A percentile compares a stretch with the other conserved stretches of the same genome.
Conservation (phyloP, 441 rosid genomes). For the Raphanus hybrid region DNA sequence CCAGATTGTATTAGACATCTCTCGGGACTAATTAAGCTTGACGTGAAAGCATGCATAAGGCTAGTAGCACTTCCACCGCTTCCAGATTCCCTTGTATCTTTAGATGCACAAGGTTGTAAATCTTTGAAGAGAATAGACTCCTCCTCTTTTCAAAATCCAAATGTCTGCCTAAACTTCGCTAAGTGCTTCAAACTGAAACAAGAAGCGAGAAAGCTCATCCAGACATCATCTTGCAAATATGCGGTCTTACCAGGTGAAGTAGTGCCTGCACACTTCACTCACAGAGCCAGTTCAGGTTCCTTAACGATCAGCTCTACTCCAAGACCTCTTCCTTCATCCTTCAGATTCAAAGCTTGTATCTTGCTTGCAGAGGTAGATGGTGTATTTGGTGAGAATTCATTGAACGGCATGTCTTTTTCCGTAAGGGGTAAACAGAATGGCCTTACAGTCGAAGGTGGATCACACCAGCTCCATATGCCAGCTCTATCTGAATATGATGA, state of each 20-base stretch:
- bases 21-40: not conserved
- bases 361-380: too few species aligned
- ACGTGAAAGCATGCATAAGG: not conserved
- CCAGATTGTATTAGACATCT: slow-evolving; percentile 22
- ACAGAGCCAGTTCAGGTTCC: too few species aligned
- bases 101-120: not conserved
- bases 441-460: not conserved
- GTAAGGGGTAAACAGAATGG: not conserved
- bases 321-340: too few species aligned
- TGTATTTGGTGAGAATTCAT: too few species aligned
- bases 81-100: not conserved
- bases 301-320: too few species aligned
- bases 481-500: not conserved
- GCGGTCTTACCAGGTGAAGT: too few species aligned
- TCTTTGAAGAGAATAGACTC: not conserved
- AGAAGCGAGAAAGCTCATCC: slow-evolving; percentile 2
- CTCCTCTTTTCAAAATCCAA: not conserved
- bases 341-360: too few species aligned
- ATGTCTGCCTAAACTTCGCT: not conserved
- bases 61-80: slow-evolving; percentile 14
- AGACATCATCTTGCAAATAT: too few species aligned
- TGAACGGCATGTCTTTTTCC: not conserved
- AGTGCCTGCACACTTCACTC: too few species aligned
- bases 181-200: not conserved
- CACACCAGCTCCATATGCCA: not conserved